A percentile compares a stretch with the other conserved stretches of the same genome.
Conservation (phyloP, 441 rosid species). For the Brassica hybrid region DNA sequence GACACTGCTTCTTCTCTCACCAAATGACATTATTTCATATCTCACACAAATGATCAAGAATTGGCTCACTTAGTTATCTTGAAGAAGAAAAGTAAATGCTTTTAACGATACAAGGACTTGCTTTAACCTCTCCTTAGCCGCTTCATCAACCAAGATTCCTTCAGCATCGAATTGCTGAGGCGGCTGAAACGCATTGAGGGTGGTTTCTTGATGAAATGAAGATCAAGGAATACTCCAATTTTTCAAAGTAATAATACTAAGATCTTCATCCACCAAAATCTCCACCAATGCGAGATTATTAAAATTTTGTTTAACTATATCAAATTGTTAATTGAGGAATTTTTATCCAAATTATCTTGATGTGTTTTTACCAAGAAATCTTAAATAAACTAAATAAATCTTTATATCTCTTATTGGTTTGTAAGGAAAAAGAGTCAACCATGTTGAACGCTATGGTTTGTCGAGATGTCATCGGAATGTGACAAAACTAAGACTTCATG, state of each 20-base stretch:
- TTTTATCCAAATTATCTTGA: too few relatives aligned
- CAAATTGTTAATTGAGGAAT: too few relatives aligned
- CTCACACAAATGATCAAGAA: conserved; percentile 8
- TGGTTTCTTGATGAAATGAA: conserved; percentile 83
- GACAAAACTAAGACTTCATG: neutral
- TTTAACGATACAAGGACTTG: conserved; percentile 58
- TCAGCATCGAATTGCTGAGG: conserved; percentile 69
- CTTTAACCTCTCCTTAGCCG: conserved; percentile 36
- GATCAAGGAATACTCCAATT: conserved; percentile 72
- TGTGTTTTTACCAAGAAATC: too few relatives aligned
- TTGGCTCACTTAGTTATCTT: conserved; percentile 39
- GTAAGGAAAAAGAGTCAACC: neutral
- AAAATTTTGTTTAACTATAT: too few relatives aligned
- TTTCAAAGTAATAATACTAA: conserved; percentile 29
- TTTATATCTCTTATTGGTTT: neutral
- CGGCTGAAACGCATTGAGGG: conserved; percentile 60
- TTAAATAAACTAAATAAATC: too few relatives aligned
- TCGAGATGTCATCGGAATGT: neutral
- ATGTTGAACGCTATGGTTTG: neutral
- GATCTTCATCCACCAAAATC: too few relatives aligned
- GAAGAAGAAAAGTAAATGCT: conserved; percentile 57
- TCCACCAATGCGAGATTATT: conserved; percentile 27
- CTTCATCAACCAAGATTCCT: conserved; percentile 64
- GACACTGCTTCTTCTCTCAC: too few relatives aligned
- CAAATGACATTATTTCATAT: neutral